phyloP scores from a whole-genome alignment of 495 filamentous ascomycete species.

The Tuber calosporum region DNA sequence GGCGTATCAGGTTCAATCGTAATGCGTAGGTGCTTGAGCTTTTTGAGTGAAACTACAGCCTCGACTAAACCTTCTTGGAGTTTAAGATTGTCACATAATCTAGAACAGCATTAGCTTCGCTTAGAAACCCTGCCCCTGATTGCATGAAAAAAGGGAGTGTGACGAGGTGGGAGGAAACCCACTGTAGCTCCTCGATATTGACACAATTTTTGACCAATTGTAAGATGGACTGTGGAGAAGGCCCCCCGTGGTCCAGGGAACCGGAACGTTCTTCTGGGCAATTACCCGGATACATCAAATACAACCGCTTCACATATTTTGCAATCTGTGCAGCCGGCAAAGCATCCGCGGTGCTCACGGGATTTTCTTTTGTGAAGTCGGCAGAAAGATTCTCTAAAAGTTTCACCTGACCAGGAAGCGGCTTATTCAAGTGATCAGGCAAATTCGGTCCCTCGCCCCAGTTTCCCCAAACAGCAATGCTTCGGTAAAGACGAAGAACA shows the following conservation, averaged over 20 bases:
- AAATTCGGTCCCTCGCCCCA: not conserved
- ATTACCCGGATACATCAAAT: not conserved
- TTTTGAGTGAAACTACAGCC: not conserved
- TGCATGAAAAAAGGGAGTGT: not conserved
- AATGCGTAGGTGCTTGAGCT: constrained; percentile 1
- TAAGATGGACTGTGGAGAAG: constrained; percentile 1
- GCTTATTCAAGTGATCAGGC: not conserved
- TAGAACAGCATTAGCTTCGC: not conserved
- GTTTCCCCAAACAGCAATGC: constrained; percentile 1
- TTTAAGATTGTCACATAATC: not conserved
- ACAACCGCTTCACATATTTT: not conserved
- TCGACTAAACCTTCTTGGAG: not conserved
- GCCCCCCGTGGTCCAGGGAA: not conserved
- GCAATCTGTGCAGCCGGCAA: not conserved
- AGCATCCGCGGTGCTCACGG: not conserved
- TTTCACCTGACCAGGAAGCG: not conserved
- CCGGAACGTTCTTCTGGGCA: not conserved
- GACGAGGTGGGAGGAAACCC: not conserved
- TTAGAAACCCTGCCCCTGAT: not conserved
- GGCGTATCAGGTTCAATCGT: not conserved
- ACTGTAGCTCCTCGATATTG: not conserved
- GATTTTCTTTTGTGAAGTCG: not conserved
- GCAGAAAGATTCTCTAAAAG: not conserved
- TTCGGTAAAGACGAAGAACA: not conserved
- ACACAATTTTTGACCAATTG: constrained; percentile 1